Evolutionary conservation across 306 rosid genomes (phyloP).

Genomic region (Ziziphus jujuba): DNA sequence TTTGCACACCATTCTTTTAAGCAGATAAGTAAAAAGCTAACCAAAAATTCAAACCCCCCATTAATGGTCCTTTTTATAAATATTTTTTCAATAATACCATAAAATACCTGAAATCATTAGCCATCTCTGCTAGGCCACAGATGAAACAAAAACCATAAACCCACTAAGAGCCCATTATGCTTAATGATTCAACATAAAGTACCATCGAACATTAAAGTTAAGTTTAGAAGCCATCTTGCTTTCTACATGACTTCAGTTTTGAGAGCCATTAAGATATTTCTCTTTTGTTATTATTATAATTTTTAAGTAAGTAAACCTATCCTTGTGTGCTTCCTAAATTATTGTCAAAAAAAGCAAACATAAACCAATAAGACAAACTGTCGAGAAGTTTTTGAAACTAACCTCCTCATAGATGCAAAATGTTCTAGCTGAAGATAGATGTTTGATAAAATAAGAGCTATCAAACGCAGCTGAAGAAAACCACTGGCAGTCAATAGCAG

Average conservation of each 20-base stretch:
- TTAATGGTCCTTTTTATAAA: too few species aligned
- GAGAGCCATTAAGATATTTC: background rate
- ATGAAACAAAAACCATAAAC: too few species aligned
- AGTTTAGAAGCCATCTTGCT: conserved; percentile 7
- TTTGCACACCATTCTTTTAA: too few species aligned
- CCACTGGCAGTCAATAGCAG: conserved; percentile 78
- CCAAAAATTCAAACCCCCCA: too few species aligned
- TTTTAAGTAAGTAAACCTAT: background rate
- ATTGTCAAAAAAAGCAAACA: conserved; percentile 11
- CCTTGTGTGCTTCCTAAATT: background rate
- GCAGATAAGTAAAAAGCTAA: too few species aligned
- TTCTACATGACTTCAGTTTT: background rate
- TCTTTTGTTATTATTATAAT: background rate
- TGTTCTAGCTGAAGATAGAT: conserved; percentile 82
- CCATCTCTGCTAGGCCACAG: too few species aligned
- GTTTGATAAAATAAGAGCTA: conserved; percentile 42
- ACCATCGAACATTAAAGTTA: background rate
- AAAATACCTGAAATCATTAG: too few species aligned
- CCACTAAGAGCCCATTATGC: background rate
- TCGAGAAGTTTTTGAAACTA: conserved; percentile 20
- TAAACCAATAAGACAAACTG: conserved; percentile 24
- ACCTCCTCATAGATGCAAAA: conserved; percentile 93
- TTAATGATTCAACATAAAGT: background rate
- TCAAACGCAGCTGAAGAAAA: conserved; percentile 60
- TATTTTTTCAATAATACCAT: too few species aligned